A percentile compares a stretch with the other conserved stretches of the same genome.
These are phyloP conservation scores for Camelina sativa DNA, from an alignment of 345 rosid species.

Conservation along the genomic window DNA sequence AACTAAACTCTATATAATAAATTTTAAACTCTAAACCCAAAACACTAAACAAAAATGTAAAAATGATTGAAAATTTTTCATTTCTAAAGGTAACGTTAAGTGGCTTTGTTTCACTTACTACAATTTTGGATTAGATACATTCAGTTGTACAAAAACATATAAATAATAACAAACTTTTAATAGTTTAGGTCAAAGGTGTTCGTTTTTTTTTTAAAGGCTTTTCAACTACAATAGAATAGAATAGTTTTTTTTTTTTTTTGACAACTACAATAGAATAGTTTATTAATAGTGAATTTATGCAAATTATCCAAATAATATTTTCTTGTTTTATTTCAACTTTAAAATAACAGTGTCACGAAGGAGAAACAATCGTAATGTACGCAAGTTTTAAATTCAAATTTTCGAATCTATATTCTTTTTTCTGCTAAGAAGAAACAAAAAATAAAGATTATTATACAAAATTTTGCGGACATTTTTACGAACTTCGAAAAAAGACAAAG, in stretches of 20 bases:
- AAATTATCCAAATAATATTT: not conserved
- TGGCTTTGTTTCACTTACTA: conserved; percentile 17
- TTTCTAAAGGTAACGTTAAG: not conserved
- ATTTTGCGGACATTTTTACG: conserved; percentile 23
- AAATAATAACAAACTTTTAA: not conserved
- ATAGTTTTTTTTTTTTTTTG: not conserved
- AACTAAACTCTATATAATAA: no score
- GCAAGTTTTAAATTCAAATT: not conserved
- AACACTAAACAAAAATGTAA: no score
- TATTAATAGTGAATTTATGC: not conserved
- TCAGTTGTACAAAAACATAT: not conserved
- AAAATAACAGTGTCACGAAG: not conserved
- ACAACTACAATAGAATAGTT: not conserved
- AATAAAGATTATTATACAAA: not conserved
- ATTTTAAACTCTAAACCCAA: no score
- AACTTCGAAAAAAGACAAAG: conserved; percentile 22
- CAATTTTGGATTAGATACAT: not conserved
- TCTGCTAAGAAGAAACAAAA: not conserved
- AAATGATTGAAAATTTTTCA: not conserved
- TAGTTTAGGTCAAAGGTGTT: not conserved
- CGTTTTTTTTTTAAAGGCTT: not conserved
- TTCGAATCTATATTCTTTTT: not conserved
- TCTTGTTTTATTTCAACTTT: no score
- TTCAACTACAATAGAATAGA: not conserved
- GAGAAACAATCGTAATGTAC: not conserved